Evolutionary conservation across 768 basidiomycete species (phyloP).

Genomic region (Antrodiella citrinella): DNA sequence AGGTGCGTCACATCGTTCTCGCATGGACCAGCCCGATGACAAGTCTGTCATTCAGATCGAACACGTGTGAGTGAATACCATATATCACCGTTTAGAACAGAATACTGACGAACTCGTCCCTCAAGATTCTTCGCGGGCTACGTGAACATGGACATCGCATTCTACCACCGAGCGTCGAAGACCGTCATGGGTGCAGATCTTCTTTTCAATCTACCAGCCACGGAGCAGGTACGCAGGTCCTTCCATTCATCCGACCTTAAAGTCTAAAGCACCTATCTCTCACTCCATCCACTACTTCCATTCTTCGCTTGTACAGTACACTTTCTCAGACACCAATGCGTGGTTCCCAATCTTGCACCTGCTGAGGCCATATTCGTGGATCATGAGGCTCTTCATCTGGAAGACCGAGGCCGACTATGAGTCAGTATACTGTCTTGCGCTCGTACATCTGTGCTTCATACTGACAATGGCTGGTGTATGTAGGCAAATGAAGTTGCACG

Average conservation of each 20-base stretch:
- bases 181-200: slow-evolving; percentile 72
- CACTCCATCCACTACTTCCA: slow-evolving; percentile 24
- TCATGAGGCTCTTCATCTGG: slow-evolving; percentile 13
- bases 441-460: neutral
- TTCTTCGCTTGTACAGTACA: slow-evolving; percentile 3
- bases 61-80: neutral
- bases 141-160: slow-evolving; percentile 69
- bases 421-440: neutral
- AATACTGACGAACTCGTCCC: neutral
- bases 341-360: slow-evolving; percentile 5
- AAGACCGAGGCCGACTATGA: slow-evolving; percentile 10
- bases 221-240: slow-evolving; percentile 45
- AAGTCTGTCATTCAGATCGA: slow-evolving; percentile 2
- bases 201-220: slow-evolving; percentile 69
- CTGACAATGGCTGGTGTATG: neutral
- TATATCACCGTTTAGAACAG: no score
- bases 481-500: slow-evolving; percentile 47
- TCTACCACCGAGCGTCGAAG: slow-evolving; percentile 59
- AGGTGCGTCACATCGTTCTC: slow-evolving; percentile 26
- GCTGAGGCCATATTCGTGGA: slow-evolving; percentile 7
- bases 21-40: no score
- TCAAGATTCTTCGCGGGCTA: slow-evolving; percentile 55
- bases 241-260: neutral
- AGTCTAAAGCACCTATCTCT: no score
- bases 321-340: slow-evolving; percentile 3